Percentiles rank a stretch among this genome's conserved stretches.
phyloP scores from a whole-genome alignment of 2,329 filamentous ascomycete genomes.

The Trichoderma koningiopsis region DNA sequence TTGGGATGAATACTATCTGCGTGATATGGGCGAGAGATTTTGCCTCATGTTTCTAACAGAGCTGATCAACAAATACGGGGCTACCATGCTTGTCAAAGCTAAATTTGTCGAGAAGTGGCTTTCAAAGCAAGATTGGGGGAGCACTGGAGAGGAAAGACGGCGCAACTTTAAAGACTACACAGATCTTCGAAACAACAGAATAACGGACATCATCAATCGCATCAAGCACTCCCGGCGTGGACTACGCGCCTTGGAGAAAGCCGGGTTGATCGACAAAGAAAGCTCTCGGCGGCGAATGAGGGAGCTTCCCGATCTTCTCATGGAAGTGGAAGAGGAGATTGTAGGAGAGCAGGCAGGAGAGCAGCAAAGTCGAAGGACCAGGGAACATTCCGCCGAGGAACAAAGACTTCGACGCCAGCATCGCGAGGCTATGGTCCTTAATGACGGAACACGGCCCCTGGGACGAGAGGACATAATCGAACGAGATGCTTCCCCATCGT shows the following conservation, averaged over 20 bases:
- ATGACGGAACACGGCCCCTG: slow-evolving; percentile 77
- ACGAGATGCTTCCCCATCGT: slow-evolving; percentile 26
- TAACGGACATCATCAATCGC: slow-evolving; percentile 54
- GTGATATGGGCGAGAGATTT: slow-evolving; percentile 63
- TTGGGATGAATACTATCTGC: slow-evolving; percentile 65
- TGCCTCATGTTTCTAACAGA: slow-evolving; percentile 60
- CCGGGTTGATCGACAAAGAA: slow-evolving; percentile 48
- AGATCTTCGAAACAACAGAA: slow-evolving; percentile 52
- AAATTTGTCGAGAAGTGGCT: slow-evolving; percentile 74
- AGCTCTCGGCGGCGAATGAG: slow-evolving; percentile 35
- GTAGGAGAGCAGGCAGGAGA: slow-evolving; percentile 32
- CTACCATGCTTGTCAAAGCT: slow-evolving; percentile 60
- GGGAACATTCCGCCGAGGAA: slow-evolving; percentile 65
- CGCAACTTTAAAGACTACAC: slow-evolving; percentile 57
- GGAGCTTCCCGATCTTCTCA: slow-evolving; percentile 38
- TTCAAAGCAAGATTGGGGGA: slow-evolving; percentile 70
- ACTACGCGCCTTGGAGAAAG: slow-evolving; percentile 53
- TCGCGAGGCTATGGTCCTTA: slow-evolving; percentile 87
- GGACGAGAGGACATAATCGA: slow-evolving; percentile 79
- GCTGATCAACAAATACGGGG: slow-evolving; percentile 61
- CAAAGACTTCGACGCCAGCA: slow-evolving; percentile 73
- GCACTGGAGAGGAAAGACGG: slow-evolving; percentile 53
- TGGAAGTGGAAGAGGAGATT: slow-evolving; percentile 39
- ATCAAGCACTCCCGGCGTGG: slow-evolving; percentile 55
- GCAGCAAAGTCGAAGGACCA: slow-evolving; percentile 37